phyloP scores from a whole-genome alignment of 2,329 filamentous ascomycete genomes.

The Ampelomyces quisqualis region DNA sequence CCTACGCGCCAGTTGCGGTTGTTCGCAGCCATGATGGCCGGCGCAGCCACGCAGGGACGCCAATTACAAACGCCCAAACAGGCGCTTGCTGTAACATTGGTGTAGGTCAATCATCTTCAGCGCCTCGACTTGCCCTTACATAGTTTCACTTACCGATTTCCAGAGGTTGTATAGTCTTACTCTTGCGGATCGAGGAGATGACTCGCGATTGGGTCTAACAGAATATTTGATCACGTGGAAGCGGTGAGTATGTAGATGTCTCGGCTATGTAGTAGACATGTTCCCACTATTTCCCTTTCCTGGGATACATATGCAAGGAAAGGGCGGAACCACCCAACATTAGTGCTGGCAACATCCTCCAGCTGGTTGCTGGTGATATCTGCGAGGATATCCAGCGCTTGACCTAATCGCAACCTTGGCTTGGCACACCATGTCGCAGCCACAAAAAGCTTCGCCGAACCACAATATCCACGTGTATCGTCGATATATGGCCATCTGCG shows the following conservation, averaged over 20 bases:
- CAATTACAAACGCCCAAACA: slow-evolving; percentile 3
- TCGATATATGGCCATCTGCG: too few relatives aligned
- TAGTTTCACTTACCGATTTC: too few relatives aligned
- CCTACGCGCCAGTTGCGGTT: not conserved
- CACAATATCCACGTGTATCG: slow-evolving; percentile 3
- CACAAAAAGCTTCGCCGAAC: slow-evolving; percentile 4
- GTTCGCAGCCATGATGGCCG: not conserved
- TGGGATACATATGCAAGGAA: not conserved
- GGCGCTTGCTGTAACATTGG: slow-evolving; percentile 1
- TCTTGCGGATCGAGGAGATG: too few relatives aligned
- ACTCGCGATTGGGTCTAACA: too few relatives aligned
- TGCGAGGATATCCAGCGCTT: not conserved
- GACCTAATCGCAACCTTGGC: not conserved
- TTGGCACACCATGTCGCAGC: slow-evolving; percentile 13
- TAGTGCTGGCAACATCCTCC: not conserved
- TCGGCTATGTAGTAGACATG: not conserved
- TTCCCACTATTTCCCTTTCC: not conserved
- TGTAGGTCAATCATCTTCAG: not conserved
- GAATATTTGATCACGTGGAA: too few relatives aligned
- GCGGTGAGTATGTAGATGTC: too few relatives aligned
- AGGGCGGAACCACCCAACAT: not conserved
- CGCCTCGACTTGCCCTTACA: too few relatives aligned
- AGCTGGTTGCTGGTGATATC: slow-evolving; percentile 1
- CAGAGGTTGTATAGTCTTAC: too few relatives aligned
- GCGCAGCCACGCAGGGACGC: not conserved